phyloP scores from a whole-genome alignment of 345 rosid genomes.

The Sisymbrium irio region DNA sequence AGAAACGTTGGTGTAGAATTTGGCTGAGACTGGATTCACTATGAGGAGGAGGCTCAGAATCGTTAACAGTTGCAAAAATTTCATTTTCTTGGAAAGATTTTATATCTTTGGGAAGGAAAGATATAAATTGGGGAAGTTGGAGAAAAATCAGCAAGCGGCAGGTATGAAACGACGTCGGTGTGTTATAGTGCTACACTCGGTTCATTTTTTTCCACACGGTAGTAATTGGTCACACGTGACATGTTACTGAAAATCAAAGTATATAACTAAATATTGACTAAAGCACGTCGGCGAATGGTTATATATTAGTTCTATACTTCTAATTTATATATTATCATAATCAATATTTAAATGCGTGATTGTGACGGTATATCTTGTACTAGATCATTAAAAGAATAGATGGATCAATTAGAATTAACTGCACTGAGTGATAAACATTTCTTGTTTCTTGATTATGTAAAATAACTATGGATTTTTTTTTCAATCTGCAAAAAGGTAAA shows the following conservation, averaged over 20 bases:
- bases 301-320: not conserved
- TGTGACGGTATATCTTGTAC: too few relatives aligned
- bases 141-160: too few relatives aligned
- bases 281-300: not conserved
- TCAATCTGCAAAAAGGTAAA: too few relatives aligned
- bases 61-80: not conserved
- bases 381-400: not conserved
- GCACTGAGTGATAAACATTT: not conserved
- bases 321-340: too few relatives aligned
- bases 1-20: conserved; percentile 29
- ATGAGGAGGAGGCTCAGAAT: not conserved
- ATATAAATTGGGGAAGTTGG: too few relatives aligned
- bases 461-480: too few relatives aligned
- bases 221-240: conserved; percentile 3
- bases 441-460: too few relatives aligned
- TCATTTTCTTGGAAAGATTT: conserved; percentile 8
- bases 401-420: not conserved
- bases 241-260: not conserved
- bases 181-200: not conserved
- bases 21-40: conserved; percentile 23
- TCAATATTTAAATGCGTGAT: not conserved
- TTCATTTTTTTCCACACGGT: conserved; percentile 6
- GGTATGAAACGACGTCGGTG: conserved; percentile 22
- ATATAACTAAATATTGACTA: not conserved
- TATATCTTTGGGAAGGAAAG: too few relatives aligned